phyloP scores from a whole-genome alignment of 352 stramenopile species.

The Globisporangium nagaii region DNA sequence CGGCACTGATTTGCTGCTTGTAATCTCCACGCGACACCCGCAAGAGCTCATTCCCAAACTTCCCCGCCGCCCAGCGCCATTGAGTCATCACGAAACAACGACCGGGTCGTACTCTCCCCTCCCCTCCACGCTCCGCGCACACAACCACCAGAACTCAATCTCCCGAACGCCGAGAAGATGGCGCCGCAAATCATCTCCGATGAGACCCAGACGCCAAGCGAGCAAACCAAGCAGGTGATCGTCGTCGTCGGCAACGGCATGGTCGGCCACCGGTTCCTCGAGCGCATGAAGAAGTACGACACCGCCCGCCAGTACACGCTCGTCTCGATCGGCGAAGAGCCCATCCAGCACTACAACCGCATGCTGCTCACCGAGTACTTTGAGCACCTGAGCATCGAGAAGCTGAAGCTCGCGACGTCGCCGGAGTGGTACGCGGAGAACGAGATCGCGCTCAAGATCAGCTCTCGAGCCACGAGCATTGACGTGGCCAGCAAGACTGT shows the following conservation, averaged over 20 bases:
- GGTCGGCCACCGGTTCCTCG: slow-evolving; percentile 89
- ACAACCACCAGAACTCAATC: slow-evolving; percentile 4
- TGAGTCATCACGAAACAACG: slow-evolving; percentile 13
- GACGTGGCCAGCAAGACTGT: slow-evolving; percentile 75
- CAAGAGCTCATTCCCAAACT: slow-evolving; percentile 5
- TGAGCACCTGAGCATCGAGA: slow-evolving; percentile 84
- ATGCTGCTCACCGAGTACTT: slow-evolving; percentile 92
- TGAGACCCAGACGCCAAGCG: background rate
- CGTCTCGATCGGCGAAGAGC: slow-evolving; percentile 91
- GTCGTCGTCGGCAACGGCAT: slow-evolving; percentile 91
- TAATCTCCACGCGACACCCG: background rate
- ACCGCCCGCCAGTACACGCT: slow-evolving; percentile 55
- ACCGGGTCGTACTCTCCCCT: background rate
- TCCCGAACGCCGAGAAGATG: too few species aligned
- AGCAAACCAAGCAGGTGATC: slow-evolving; percentile 40
- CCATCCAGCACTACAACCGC: slow-evolving; percentile 88
- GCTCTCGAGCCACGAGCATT: slow-evolving; percentile 69
- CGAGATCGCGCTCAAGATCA: slow-evolving; percentile 69
- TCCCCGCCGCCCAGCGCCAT: background rate
- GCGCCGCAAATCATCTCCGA: slow-evolving; percentile 6
- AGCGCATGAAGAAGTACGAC: slow-evolving; percentile 65
- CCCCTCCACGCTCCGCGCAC: background rate
- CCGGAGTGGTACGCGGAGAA: slow-evolving; percentile 85
- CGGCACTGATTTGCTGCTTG: background rate
- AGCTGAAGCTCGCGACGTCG: slow-evolving; percentile 73